phyloP scores from a whole-genome alignment of 371 early-diverging fungal genomes.

The Mortierella sp. region DNA sequence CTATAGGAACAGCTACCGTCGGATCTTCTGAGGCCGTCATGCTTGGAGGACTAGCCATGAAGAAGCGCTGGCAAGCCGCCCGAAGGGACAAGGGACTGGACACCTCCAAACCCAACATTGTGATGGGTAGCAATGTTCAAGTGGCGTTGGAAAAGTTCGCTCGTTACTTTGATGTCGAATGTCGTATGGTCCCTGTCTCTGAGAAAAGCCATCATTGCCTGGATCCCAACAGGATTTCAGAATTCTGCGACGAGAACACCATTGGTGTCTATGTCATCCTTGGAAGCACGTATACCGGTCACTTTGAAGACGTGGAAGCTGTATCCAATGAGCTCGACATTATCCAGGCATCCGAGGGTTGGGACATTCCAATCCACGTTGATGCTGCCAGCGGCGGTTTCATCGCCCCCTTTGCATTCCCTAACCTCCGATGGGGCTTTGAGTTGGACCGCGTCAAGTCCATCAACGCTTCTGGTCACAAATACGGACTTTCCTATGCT shows the following conservation, averaged over 20 bases:
- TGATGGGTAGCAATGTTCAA: slow-evolving; percentile 71
- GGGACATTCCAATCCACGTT: slow-evolving; percentile 72
- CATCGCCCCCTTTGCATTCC: slow-evolving; percentile 71
- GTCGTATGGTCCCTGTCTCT: slow-evolving; percentile 67
- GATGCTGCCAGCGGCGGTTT: slow-evolving; percentile 75
- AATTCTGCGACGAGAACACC: slow-evolving; percentile 71
- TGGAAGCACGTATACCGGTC: slow-evolving; percentile 85
- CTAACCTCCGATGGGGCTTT: slow-evolving; percentile 72
- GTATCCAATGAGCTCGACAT: slow-evolving; percentile 69
- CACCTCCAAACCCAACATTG: slow-evolving; percentile 63
- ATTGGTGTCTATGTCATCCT: slow-evolving; percentile 72
- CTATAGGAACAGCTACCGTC: slow-evolving; percentile 61
- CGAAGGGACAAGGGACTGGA: slow-evolving; percentile 59
- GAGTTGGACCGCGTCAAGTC: slow-evolving; percentile 64
- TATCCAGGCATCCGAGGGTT: slow-evolving; percentile 61
- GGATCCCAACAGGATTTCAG: slow-evolving; percentile 60
- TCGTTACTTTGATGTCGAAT: slow-evolving; percentile 79
- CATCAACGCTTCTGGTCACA: slow-evolving; percentile 72
- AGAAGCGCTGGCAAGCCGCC: slow-evolving; percentile 64
- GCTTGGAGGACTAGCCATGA: no score
- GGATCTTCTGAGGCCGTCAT: slow-evolving; percentile 72
- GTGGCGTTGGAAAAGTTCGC: slow-evolving; percentile 67
- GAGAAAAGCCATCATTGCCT: slow-evolving; percentile 64
- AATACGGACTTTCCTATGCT: slow-evolving; percentile 72
- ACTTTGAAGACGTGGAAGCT: slow-evolving; percentile 78